Evolutionary conservation across 768 basidiomycete genomes (phyloP), one percentile per base, ranked within the genome.

Genomic region (Phaeolepiota aurea): DNA sequence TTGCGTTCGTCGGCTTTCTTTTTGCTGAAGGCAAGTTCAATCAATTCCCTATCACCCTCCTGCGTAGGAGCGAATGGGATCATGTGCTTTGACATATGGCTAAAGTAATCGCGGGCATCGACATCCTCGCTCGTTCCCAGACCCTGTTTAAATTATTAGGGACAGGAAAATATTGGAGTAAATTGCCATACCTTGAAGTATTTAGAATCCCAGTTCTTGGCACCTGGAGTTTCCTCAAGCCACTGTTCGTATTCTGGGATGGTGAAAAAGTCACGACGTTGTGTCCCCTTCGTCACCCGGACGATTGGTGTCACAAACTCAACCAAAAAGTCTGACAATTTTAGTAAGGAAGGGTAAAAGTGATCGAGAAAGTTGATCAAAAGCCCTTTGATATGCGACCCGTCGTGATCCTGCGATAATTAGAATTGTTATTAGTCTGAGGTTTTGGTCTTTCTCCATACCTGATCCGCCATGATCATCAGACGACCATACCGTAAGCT

Each of bases 401-500:
- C 96, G 63, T 99, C 96, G 64, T 98, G 91, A 77, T 99, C 96
- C 91, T 96, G 55, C 3, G 37, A n/a, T n/a, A n/a, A n/a, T n/a
- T n/a, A n/a, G n/a, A n/a, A n/a, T n/a, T n/a, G n/a, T n/a, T n/a
- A n/a, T 34, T 23, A 31, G 15, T n/a, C 7, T 28, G n/a, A 28
- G 25, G 7, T 28, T n/a, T 28, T n/a, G 25, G 7, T n/a, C 25
- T 28, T 28, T 7, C 25, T 28, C 7, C 25, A 28, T 28, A 90
- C 92, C 77, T 97, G 94, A 82, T 99, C 96, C 3, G 96, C 90
- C 96, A 99, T 99, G 51, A 99, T 89, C 96, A 99, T 99, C 37
- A 99, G 58, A 38, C 82, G 80, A 1, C 96, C 96, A 53, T 99
- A 99, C 19, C 96, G 79, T 52, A 99, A 62, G 48, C 74, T 82